Percentiles rank a stretch among this genome's conserved stretches.
Conservation (phyloP, 441 rosid species). For the Euphorbia schlechtendalii region DNA sequence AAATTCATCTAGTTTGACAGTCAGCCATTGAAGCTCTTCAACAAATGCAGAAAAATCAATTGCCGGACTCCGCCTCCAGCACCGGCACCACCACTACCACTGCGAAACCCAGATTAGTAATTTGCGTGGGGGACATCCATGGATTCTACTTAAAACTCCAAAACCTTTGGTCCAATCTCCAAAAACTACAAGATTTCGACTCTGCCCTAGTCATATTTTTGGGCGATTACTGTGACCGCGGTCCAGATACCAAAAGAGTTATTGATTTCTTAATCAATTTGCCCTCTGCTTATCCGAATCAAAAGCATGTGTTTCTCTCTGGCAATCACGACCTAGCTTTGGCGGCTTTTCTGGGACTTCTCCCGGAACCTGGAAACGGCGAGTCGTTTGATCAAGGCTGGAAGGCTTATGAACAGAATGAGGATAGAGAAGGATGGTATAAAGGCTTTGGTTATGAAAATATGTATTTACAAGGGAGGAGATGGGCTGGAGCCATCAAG, state of each 20-base stretch:
- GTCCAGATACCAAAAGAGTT: conserved; percentile 58
- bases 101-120: conserved; percentile 41
- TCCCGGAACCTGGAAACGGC: conserved; percentile 47
- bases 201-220: conserved; percentile 67
- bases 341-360: conserved; percentile 49
- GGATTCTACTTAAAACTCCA: conserved; percentile 60
- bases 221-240: conserved; percentile 93
- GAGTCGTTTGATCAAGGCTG: conserved; percentile 48
- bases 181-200: conserved; percentile 38
- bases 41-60: background rate
- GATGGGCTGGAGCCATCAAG: conserved; percentile 63
- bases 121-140: conserved; percentile 82
- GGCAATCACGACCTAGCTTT: conserved; percentile 86
- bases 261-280: conserved; percentile 55
- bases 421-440: conserved; percentile 82
- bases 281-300: conserved; percentile 46
- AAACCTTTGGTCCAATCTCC: conserved; percentile 70
- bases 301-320: conserved; percentile 49
- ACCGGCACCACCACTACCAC: background rate
- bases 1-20: no score
- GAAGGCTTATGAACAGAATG: conserved; percentile 44
- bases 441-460: conserved; percentile 52
- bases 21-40: background rate
- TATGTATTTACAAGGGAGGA: conserved; percentile 71
- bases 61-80: conserved; percentile 9